Percentiles rank a stretch among this genome's conserved stretches.
phyloP scores from a whole-genome alignment of 345 rosid genomes.

The Citrus reticulata region DNA sequence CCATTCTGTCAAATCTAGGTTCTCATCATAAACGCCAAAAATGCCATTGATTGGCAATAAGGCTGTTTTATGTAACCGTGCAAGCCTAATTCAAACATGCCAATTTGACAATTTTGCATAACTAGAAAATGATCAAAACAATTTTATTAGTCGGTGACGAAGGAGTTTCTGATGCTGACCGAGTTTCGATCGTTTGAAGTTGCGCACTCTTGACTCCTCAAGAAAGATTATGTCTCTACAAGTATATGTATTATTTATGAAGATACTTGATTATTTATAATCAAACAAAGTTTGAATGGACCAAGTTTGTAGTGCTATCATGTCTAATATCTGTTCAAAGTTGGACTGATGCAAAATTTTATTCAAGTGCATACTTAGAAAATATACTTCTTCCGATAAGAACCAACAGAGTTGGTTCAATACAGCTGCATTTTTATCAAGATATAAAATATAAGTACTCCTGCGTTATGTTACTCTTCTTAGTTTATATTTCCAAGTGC shows the following conservation, averaged over 20 bases:
- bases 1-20: conserved; percentile 74
- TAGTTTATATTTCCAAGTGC: too few relatives aligned
- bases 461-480: too few relatives aligned
- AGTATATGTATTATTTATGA: background rate
- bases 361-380: too few relatives aligned
- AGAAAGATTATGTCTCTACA: background rate
- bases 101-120: background rate
- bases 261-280: background rate
- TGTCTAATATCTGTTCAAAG: background rate
- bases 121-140: background rate
- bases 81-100: background rate
- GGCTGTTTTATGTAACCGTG: background rate
- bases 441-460: too few relatives aligned
- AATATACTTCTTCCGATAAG: too few relatives aligned
- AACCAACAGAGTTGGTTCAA: too few relatives aligned
- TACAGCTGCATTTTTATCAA: too few relatives aligned
- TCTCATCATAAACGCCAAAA: conserved; percentile 29
- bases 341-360: too few relatives aligned
- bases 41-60: background rate
- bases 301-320: background rate
- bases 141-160: background rate
- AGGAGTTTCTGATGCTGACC: background rate
- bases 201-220: background rate
- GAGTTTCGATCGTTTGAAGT: background rate
- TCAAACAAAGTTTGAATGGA: background rate